A percentile compares a stretch with the other conserved stretches of the same genome.
phyloP scores from a whole-genome alignment of 202 grass and related monocot species.

The Zizania palustris region DNA sequence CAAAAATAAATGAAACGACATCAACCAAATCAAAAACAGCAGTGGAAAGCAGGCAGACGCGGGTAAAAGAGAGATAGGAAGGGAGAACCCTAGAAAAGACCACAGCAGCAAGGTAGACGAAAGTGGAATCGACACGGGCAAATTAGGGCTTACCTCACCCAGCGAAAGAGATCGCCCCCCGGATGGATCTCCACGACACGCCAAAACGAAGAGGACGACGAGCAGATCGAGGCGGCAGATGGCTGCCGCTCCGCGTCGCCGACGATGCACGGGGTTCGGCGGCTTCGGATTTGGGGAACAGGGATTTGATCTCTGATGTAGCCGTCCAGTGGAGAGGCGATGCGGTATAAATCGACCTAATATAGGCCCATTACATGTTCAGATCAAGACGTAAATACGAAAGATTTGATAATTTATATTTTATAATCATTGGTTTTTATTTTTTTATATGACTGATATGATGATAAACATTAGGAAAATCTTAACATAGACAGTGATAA shows the following conservation, averaged over 20 bases:
- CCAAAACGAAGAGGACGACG: neutral
- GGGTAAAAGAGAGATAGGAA: neutral
- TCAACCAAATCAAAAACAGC: neutral
- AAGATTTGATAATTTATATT: too few relatives aligned
- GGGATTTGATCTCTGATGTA: slow-evolving; percentile 4
- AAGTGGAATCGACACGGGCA: neutral
- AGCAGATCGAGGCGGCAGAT: neutral
- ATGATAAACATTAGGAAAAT: too few relatives aligned
- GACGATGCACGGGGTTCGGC: neutral
- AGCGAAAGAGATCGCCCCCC: neutral
- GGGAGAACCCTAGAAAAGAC: neutral
- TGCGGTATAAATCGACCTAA: neutral
- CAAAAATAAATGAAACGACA: neutral
- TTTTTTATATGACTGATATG: too few relatives aligned
- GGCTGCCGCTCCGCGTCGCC: neutral
- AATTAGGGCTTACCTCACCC: slow-evolving; percentile 2
- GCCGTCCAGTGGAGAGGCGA: neutral
- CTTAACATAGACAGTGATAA: too few relatives aligned
- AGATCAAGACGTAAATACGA: too few relatives aligned
- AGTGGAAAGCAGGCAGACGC: neutral
- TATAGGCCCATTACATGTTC: too few relatives aligned
- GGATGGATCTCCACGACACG: neutral
- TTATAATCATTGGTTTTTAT: too few relatives aligned
- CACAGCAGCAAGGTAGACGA: neutral
- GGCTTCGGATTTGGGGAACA: slow-evolving; percentile 1